Base-by-base conservation (phyloP, 352 stramenopile genomes). In the Globisporangium recalcitrans region DNA sequence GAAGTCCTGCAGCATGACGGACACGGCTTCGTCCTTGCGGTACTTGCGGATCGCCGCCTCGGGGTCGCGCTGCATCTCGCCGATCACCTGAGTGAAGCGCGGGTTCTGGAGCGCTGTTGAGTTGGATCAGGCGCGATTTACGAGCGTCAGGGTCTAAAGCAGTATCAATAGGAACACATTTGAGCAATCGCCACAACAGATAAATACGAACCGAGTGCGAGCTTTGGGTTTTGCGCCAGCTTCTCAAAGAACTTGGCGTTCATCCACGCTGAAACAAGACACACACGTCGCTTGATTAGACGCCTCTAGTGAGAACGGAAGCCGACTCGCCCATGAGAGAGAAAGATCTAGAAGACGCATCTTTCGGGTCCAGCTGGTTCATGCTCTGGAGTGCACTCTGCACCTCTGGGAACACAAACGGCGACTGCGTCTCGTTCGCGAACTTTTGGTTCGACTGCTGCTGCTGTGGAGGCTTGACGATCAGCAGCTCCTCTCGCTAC, bases 331-430 rank as follows among this genome's bases (percentile, higher is more conserved):
- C 32, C 32, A 14, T 13, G 32, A 38, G 32, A 38, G 13, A 13
- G 32, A 38, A 16, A 9, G 13, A 11, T 38, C 11, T 13, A 52
- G 10, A 31, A 10, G 13, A 51, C 27, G 27, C 63, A 93, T 79
- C 77, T 63, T 90, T 88, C 2, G 78, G 70, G 34, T 90, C 73
- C 29, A 90, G 69, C 53, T 88, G 72, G 34, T 80, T 69, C 69
- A 88, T 74, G 56, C 70, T 75, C 61, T 77, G 71, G 52, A 91
- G 72, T 27, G 79, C 84, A 3, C 75, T 70, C 53, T 93, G 84
- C 31, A 93, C 84, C 62, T 93, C 84, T 16, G 84, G 82, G 53
- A 93, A 87, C 56, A 90, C 73, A 38, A 91, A 81, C 1, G 67
- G 38, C n/a, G 67, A 58, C 42, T 63, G 26, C 4, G 4, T 38